Evolutionary conservation across 768 basidiomycete genomes (phyloP).

Genomic region (Auricularia sp.): DNA sequence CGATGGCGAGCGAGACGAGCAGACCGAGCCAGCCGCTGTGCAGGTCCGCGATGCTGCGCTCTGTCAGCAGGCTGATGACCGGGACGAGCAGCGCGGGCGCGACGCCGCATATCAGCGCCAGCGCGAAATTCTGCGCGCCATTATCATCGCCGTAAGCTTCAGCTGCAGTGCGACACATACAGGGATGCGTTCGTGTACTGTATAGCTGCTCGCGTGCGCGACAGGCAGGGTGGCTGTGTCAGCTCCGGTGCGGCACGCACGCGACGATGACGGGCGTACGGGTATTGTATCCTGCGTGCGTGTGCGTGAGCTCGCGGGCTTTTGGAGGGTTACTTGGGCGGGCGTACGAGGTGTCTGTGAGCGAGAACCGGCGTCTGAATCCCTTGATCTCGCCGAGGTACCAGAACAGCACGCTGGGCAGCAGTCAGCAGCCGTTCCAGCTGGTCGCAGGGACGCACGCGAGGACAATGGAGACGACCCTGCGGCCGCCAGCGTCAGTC

Average conservation of each 20-base stretch:
- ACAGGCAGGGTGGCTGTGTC: neutral
- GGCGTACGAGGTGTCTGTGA: slow-evolving; percentile 65
- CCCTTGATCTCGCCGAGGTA: slow-evolving; percentile 56
- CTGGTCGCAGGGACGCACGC: slow-evolving; percentile 36
- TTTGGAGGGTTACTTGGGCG: neutral
- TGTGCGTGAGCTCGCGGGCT: slow-evolving; percentile 12
- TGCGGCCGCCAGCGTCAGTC: slow-evolving; percentile 16
- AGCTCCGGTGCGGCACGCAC: neutral
- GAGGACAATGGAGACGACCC: slow-evolving; percentile 57
- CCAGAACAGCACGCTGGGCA: slow-evolving; percentile 47
- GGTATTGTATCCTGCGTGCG: slow-evolving; percentile 23
- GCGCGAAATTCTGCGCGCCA: slow-evolving; percentile 3
- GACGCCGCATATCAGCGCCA: slow-evolving; percentile 36
- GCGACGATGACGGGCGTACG: slow-evolving; percentile 22
- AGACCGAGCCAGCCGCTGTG: slow-evolving; percentile 47
- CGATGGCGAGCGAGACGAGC: slow-evolving; percentile 40
- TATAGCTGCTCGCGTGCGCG: slow-evolving; percentile 34
- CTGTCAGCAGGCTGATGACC: slow-evolving; percentile 56
- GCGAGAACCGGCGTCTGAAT: slow-evolving; percentile 68
- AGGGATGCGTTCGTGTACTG: slow-evolving; percentile 69
- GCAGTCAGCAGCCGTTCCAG: neutral
- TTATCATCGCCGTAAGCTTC: neutral
- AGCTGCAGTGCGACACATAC: slow-evolving; percentile 30
- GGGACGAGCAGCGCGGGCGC: slow-evolving; percentile 64
- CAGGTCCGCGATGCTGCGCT: slow-evolving; percentile 83